These are phyloP conservation scores for Pseudevernia furfuracea DNA, from an alignment of 495 filamentous ascomycete genomes.

Conservation along the genomic window DNA sequence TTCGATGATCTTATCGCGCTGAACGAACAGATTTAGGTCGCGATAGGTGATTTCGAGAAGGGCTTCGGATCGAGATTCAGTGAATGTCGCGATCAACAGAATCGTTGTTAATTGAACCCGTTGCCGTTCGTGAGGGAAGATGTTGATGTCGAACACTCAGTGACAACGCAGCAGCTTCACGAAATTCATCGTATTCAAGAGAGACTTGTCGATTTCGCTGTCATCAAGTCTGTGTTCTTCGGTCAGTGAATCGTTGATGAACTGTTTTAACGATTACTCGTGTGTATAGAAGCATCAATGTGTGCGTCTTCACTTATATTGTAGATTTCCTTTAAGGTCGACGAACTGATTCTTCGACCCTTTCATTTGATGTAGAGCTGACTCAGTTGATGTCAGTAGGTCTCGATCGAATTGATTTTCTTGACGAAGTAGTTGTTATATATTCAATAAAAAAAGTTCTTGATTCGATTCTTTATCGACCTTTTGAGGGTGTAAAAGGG, in stretches of 20 bases:
- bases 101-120: constrained; percentile 17
- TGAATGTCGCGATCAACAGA: constrained; percentile 12
- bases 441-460: constrained; percentile 14
- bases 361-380: constrained; percentile 16
- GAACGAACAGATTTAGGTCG: constrained; percentile 17
- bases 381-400: constrained; percentile 15
- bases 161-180: constrained; percentile 13
- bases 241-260: background rate
- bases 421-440: constrained; percentile 12
- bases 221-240: constrained; percentile 13
- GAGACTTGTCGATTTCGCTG: constrained; percentile 15
- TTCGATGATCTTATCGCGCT: constrained; percentile 10
- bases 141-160: constrained; percentile 15
- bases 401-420: constrained; percentile 16
- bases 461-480: background rate
- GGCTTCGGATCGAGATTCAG: constrained; percentile 2
- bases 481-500: constrained; percentile 1
- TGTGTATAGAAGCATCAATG: background rate
- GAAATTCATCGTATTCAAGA: constrained; percentile 14
- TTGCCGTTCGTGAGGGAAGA: constrained; percentile 13
- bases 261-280: constrained; percentile 1
- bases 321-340: constrained; percentile 6
- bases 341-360: constrained; percentile 6
- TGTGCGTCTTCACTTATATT: background rate
- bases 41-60: constrained; percentile 15